Base-by-base conservation (phyloP, 768 basidiomycete species). In the Tephrocybe sp. region DNA sequence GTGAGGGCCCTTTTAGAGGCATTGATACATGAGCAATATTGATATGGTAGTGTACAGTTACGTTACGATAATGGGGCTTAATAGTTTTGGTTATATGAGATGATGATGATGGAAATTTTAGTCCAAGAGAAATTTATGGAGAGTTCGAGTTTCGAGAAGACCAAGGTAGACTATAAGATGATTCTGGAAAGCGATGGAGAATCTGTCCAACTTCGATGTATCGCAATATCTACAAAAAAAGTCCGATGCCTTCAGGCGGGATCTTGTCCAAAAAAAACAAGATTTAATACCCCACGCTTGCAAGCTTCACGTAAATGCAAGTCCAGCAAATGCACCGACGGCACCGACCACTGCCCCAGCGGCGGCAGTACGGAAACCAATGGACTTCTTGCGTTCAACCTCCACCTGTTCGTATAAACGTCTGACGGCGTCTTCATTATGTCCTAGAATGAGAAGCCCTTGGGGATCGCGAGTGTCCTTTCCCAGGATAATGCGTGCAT, bases 281-380 rank as follows among this genome's bases (percentile, higher is more conserved):
- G 46, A 13, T 35, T 6, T 20, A 34, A 11, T 31, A 35, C 7
- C 36, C n/a, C n/a, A n/a, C n/a, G 26, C 23, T 43, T 42, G 40
- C 51, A 9, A 30, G 38, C 39, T 48, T 52, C 32, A 76, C 54
- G 79, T 57, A 65, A 76, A 72, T 30, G 83, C 83, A 46, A 84
- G 71, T 13, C 81, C 79, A 16, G 78, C 78, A 71, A 75, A 83
- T 43, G 80, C 73, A 36, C 80, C 80, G 6, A 82, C 79, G 35
- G 79, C 83, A 35, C 83, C 83, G 16, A 84, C 74, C 14, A 84
- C 70, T n/a, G 75, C 80, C 40, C 78, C 80, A 14, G 80, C 76
- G 53, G 82, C 82, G 44, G 72, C 77, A 39, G 73, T 74, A 41
- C 67, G 72, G 13, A 77, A 55, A 33, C 59, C 34, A 52, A 44